Base-by-base conservation (phyloP, 768 basidiomycete species). In the Suillus spraguei region DNA sequence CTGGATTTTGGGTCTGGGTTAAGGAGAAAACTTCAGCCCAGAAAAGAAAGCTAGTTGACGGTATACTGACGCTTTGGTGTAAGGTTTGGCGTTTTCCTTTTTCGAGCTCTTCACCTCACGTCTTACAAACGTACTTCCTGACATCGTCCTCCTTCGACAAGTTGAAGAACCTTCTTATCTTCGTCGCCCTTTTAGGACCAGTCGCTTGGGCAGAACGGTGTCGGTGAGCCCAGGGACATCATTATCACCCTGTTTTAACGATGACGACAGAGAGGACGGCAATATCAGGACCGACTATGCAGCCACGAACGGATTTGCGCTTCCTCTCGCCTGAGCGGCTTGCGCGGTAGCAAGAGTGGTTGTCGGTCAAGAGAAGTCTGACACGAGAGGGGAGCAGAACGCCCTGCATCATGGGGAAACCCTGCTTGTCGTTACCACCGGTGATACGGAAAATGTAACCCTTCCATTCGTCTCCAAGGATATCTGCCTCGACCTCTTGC, bases 331-430 rank as follows among this genome's bases (percentile, higher is more conserved):
- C 97, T 56, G 83, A 79, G 78, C 95, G 92, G 74, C 95, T 92
- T 68, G 83, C 78, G 71, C 97, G 94, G 87, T 93, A 98, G 87
- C 97, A 99, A 38, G 96, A 97, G 88, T 99, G 97, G 59, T 95
- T 95, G 78, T 97, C 93, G 66, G 92, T 72, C 75, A 99, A 92
- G 73, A 99, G 92, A 68, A 99, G 91, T 66, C 87, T 84, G 71
- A 96, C 94, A 86, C 97, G 95, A 82, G 94, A 76, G 64, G 94
- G 94, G 72, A 97, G 86, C 65, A 99, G 91, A 69, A 98, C 92
- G 82, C 97, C 96, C 82, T 99, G 97, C 81, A 99, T 99, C 95
- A 98, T 97, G 55, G 95, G 95, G 86, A 97, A 97, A 74, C 95
- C 95, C 78, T 96, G 94, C 83, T 95, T 94, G 88, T 98, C 95